These are phyloP conservation scores for Aspergillaceae sp. DNA, from an alignment of 2,329 filamentous ascomycete species.

Conservation along the genomic window DNA sequence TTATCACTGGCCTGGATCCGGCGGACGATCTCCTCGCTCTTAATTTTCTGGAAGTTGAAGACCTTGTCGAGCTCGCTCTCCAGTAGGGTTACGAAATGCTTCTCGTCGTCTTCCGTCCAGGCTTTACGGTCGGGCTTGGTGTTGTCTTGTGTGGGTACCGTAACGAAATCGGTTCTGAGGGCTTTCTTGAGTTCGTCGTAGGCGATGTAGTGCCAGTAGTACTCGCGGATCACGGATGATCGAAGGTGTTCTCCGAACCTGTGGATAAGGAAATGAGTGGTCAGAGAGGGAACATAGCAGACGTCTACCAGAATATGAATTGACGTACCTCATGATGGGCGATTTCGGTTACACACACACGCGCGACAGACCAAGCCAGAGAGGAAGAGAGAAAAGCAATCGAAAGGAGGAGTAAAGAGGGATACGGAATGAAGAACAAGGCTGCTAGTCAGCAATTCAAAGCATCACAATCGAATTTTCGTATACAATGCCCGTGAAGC, in stretches of 20 bases:
- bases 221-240: slow-evolving; percentile 92
- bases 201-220: slow-evolving; percentile 96
- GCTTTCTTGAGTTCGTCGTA: slow-evolving; percentile 89
- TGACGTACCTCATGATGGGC: slow-evolving; percentile 15
- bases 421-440: not conserved
- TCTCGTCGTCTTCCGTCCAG: slow-evolving; percentile 91
- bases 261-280: slow-evolving; percentile 1
- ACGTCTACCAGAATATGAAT: not conserved
- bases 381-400: not conserved
- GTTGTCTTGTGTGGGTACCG: slow-evolving; percentile 38
- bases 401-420: not conserved
- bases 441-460: not conserved
- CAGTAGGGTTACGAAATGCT: slow-evolving; percentile 73
- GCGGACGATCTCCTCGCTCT: slow-evolving; percentile 89
- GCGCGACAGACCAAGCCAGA: no score
- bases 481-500: not conserved
- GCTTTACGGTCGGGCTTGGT: slow-evolving; percentile 47
- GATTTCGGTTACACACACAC: not conserved
- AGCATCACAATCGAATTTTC: no score
- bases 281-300: slow-evolving; percentile 10
- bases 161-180: slow-evolving; percentile 64
- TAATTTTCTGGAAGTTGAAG: slow-evolving; percentile 93
- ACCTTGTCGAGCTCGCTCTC: slow-evolving; percentile 95
- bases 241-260: slow-evolving; percentile 95
- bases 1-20: slow-evolving; percentile 80